These are phyloP conservation scores for Alternaria consortialis DNA, from an alignment of 2,329 filamentous ascomycete genomes.

Conservation along the genomic window DNA sequence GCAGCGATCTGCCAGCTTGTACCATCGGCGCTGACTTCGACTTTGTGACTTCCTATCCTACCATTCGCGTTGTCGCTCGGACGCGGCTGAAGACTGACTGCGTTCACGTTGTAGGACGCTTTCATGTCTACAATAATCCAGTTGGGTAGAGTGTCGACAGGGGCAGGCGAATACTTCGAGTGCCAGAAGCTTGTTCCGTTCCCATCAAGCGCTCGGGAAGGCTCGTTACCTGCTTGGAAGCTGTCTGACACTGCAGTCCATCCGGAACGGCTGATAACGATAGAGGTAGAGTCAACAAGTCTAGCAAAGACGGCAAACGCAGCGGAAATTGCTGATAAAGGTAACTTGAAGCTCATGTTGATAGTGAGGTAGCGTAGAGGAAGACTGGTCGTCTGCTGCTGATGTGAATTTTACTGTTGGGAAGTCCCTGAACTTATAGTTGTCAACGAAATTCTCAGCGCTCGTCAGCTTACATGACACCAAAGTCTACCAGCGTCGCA, in stretches of 20 bases:
- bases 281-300: conserved; percentile 20
- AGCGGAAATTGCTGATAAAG: conserved; percentile 7
- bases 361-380: neutral
- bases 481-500: neutral
- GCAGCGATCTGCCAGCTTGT: conserved; percentile 37
- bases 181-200: conserved; percentile 47
- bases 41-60: conserved; percentile 48
- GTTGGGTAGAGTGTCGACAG: conserved; percentile 39
- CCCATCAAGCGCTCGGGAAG: conserved; percentile 44
- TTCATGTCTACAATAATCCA: conserved; percentile 48
- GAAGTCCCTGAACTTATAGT: neutral
- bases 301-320: conserved; percentile 7
- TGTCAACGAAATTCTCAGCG: neutral
- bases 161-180: conserved; percentile 34
- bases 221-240: conserved; percentile 30
- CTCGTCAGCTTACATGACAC: neutral
- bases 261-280: conserved; percentile 29
- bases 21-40: conserved; percentile 45
- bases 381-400: neutral
- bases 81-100: conserved; percentile 44
- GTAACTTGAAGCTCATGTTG: conserved; percentile 1
- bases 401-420: neutral
- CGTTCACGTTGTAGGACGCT: conserved; percentile 37
- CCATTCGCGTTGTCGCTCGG: conserved; percentile 47
- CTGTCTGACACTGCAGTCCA: conserved; percentile 43